Percentiles rank a stretch among this genome's conserved stretches.
Evolutionary conservation across 495 filamentous ascomycete species (phyloP).

Genomic region (Podospora tetraspora): DNA sequence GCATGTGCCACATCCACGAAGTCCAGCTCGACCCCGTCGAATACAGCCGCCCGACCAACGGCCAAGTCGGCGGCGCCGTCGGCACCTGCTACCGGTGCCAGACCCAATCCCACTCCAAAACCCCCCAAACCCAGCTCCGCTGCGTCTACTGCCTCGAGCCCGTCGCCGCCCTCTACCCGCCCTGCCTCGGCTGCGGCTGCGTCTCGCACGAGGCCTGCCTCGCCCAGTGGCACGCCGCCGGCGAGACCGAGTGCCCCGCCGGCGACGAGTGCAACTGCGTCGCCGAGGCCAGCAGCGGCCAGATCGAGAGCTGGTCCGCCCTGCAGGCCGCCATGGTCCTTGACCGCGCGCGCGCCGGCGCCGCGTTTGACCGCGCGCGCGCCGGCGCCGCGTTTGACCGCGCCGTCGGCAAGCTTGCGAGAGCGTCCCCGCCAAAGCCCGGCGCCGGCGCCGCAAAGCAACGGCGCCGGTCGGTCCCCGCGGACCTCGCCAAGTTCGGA

Average conservation of each 20-base stretch:
- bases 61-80: constrained; percentile 42
- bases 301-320: constrained; percentile 38
- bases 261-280: constrained; percentile 47
- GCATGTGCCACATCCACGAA: constrained; percentile 55
- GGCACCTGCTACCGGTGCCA: constrained; percentile 48
- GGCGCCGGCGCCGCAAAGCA: not conserved
- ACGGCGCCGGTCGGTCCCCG: constrained; percentile 22
- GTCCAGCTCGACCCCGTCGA: constrained; percentile 47
- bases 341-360: constrained; percentile 1
- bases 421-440: not conserved
- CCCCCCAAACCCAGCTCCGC: constrained; percentile 47
- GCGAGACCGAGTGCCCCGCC: constrained; percentile 42
- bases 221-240: constrained; percentile 46
- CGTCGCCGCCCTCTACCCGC: constrained; percentile 50
- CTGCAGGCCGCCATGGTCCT: constrained; percentile 17
- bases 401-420: not conserved
- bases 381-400: not conserved
- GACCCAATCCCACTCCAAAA: constrained; percentile 36
- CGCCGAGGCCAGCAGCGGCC: constrained; percentile 35
- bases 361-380: not conserved
- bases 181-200: constrained; percentile 59
- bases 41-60: constrained; percentile 28
- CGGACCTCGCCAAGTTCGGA: constrained; percentile 20
- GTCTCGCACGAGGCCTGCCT: constrained; percentile 52
- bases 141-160: constrained; percentile 58